Conservation (phyloP, 202 grass and related monocot genomes). For the Dendrocalamus latiflorus region DNA sequence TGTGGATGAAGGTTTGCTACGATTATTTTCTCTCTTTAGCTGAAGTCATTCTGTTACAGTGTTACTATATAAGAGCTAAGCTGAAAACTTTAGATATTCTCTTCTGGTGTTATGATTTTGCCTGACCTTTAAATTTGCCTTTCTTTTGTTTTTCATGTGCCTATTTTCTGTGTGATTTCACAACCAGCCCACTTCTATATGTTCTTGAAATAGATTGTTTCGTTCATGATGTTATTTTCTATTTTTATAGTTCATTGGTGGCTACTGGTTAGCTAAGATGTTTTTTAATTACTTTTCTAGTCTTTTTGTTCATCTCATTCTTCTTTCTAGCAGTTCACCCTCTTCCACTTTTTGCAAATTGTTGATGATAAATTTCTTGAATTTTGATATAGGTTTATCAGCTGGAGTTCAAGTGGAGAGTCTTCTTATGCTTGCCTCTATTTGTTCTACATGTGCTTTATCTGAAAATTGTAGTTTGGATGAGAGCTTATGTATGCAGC, state of each 20-base stretch:
- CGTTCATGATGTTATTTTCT: neutral
- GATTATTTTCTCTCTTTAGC: conserved; percentile 23
- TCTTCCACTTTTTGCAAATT: neutral
- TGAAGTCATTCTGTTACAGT: conserved; percentile 12
- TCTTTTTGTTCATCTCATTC: neutral
- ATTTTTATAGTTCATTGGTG: neutral
- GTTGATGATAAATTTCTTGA: conserved; percentile 2
- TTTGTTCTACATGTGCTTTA: conserved; percentile 53
- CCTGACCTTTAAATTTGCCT: neutral
- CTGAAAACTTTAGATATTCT: neutral
- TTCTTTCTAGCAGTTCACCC: neutral
- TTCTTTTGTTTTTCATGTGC: neutral
- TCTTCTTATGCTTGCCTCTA: conserved; percentile 50
- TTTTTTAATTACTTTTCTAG: neutral
- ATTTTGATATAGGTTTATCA: conserved; percentile 44
- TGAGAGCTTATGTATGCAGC: conserved; percentile 55
- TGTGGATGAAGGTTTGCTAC: conserved; percentile 69
- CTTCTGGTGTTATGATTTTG: conserved; percentile 3
- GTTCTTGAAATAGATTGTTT: neutral
- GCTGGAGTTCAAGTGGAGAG: conserved; percentile 60
- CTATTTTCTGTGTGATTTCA: neutral
- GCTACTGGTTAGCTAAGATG: neutral
- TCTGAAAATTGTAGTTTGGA: conserved; percentile 66
- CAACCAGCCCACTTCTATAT: too few species aligned
- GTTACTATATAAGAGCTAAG: neutral